These are phyloP conservation scores for Alternaria gansuensis DNA, from an alignment of 2,329 filamentous ascomycete species.

Conservation along the genomic window DNA sequence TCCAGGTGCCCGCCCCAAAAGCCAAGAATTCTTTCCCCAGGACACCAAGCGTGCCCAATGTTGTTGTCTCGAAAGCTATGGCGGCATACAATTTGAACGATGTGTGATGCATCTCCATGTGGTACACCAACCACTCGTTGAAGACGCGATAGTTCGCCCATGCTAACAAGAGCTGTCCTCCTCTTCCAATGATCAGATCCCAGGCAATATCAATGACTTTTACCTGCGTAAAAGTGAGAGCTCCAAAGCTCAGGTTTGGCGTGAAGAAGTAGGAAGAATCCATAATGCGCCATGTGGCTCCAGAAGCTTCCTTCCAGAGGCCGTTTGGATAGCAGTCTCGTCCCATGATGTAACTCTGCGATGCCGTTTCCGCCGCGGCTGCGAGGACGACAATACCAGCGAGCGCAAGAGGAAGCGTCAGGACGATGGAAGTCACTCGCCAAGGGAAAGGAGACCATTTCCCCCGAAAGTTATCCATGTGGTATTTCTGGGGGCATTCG, in stretches of 20 bases:
- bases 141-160: slow-evolving; percentile 52
- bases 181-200: slow-evolving; percentile 52
- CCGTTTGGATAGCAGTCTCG: slow-evolving; percentile 48
- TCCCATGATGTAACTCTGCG: slow-evolving; percentile 37
- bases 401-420: slow-evolving; percentile 35
- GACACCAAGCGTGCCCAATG: slow-evolving; percentile 44
- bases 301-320: slow-evolving; percentile 38
- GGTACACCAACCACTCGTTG: slow-evolving; percentile 49
- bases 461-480: neutral
- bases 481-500: neutral
- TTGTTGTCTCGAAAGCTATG: slow-evolving; percentile 43
- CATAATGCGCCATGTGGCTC: slow-evolving; percentile 49
- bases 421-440: slow-evolving; percentile 31
- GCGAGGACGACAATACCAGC: slow-evolving; percentile 40
- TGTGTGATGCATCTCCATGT: slow-evolving; percentile 48
- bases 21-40: slow-evolving; percentile 42
- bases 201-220: slow-evolving; percentile 53
- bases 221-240: slow-evolving; percentile 48
- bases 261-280: slow-evolving; percentile 49
- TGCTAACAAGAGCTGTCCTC: slow-evolving; percentile 46
- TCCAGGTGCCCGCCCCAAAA: slow-evolving; percentile 36
- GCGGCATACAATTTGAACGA: slow-evolving; percentile 44
- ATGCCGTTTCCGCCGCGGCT: slow-evolving; percentile 40
- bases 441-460: slow-evolving; percentile 35
- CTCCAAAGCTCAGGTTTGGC: slow-evolving; percentile 45